Conservation (phyloP, 495 filamentous ascomycete genomes). For the Aspergillus bridgeri region DNA sequence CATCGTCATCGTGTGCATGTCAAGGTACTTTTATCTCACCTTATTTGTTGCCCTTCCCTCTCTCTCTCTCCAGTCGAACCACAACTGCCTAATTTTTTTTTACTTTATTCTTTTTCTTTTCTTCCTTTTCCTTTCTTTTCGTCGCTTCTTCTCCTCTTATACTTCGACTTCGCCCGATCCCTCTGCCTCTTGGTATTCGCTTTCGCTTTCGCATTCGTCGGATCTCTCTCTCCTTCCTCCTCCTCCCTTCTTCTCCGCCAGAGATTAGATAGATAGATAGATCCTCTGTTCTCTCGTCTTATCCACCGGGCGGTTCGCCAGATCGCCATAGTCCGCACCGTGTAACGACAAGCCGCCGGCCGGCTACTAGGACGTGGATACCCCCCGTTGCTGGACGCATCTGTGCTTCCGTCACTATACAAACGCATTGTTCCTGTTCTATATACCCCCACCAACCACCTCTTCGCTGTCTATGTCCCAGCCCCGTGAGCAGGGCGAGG, state of each 20-base stretch:
- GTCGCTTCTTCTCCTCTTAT: conserved; percentile 7
- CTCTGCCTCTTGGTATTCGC: background rate
- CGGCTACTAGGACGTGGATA: conserved; percentile 16
- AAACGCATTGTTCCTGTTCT: background rate
- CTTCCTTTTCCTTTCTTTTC: conserved; percentile 2
- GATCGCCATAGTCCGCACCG: background rate
- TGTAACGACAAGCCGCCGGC: conserved; percentile 18
- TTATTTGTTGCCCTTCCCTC: conserved; percentile 20
- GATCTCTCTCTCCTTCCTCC: conserved; percentile 1
- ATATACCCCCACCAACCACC: background rate
- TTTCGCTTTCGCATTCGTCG: conserved; percentile 2
- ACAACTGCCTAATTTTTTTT: background rate
- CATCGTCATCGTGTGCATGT: conserved; percentile 31
- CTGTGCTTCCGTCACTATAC: background rate
- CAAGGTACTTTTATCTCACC: conserved; percentile 23
- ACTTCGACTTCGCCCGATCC: background rate
- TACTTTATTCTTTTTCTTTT: conserved; percentile 6
- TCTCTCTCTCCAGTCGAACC: conserved; percentile 2
- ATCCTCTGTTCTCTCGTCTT: background rate
- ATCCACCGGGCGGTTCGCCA: background rate
- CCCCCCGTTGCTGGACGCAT: background rate
- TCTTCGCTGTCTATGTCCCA: conserved; percentile 37
- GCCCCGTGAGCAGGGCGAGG: conserved; percentile 35
- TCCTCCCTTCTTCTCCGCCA: conserved; percentile 1
- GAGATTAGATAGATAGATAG: background rate